These are phyloP conservation scores for Colletotrichum sp. DNA, from an alignment of 2,329 filamentous ascomycete genomes.

Conservation along the genomic window DNA sequence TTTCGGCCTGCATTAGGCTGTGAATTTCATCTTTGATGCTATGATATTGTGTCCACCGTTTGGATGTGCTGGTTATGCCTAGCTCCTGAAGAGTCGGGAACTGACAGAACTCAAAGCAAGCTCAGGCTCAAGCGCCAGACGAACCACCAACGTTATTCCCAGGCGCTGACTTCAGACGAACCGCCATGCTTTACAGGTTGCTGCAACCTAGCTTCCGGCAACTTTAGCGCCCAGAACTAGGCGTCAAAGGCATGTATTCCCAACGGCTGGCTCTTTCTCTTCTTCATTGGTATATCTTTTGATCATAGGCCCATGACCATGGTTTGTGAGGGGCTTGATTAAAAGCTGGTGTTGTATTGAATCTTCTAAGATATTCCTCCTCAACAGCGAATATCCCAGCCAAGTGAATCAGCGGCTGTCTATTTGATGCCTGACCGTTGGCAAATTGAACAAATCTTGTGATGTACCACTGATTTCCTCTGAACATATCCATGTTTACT, in stretches of 20 bases:
- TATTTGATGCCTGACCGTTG: not conserved
- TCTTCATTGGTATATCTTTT: not conserved
- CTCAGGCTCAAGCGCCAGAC: not conserved
- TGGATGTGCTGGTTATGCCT: not conserved
- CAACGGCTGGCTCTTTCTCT: accelerated
- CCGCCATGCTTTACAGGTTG: not conserved
- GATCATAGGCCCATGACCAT: not conserved
- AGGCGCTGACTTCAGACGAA: not conserved
- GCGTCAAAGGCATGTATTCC: not conserved
- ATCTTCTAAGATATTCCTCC: not conserved
- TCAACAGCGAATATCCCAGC: not conserved
- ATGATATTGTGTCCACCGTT: not conserved
- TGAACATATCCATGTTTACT: not conserved
- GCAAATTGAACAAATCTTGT: not conserved
- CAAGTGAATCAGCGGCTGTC: not conserved
- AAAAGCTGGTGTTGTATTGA: not conserved
- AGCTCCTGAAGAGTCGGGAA: not conserved
- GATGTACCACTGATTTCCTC: not conserved
- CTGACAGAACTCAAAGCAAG: not conserved
- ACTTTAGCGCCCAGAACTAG: not conserved
- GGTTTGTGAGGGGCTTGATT: not conserved
- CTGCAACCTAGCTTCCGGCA: not conserved
- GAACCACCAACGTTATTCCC: not conserved
- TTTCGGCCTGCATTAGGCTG: not conserved
- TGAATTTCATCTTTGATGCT: not conserved